These are phyloP conservation scores for Arthrobotrys sphaeroides DNA, from an alignment of 2,329 filamentous ascomycete species.

Conservation along the genomic window DNA sequence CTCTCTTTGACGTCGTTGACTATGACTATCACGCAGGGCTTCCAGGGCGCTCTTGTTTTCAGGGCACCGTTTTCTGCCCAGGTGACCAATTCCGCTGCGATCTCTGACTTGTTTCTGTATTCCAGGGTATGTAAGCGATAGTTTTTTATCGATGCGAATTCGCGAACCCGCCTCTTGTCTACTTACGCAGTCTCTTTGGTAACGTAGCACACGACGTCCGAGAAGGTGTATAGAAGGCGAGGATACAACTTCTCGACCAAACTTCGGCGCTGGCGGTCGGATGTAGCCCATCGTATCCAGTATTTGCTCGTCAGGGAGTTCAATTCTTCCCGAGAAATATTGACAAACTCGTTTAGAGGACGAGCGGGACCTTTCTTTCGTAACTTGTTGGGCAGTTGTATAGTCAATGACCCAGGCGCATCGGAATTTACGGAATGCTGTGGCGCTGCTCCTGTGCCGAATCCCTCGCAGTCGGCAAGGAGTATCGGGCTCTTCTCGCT, in stretches of 20 bases:
- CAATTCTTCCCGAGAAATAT: too few relatives aligned
- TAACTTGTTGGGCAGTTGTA: too few relatives aligned
- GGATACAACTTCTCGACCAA: slow-evolving; percentile 5
- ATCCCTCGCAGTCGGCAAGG: neutral
- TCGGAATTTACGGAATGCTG: neutral
- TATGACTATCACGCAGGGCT: neutral
- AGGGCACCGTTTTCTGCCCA: neutral
- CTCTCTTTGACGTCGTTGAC: neutral
- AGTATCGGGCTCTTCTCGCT: neutral
- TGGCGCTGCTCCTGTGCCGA: neutral
- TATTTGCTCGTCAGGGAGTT: too few relatives aligned
- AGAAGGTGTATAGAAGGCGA: slow-evolving; percentile 2
- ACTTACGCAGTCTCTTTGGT: neutral
- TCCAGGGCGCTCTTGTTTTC: neutral
- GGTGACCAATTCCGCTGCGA: neutral
- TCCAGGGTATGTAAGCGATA: too few relatives aligned
- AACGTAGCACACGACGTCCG: slow-evolving; percentile 1
- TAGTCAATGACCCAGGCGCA: too few relatives aligned
- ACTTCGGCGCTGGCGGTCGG: too few relatives aligned
- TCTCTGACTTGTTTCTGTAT: neutral
- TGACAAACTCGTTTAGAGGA: too few relatives aligned
- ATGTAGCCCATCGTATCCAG: too few relatives aligned
- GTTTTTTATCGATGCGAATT: too few relatives aligned
- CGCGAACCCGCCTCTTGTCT: too few relatives aligned
- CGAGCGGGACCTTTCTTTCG: too few relatives aligned